Evolutionary conservation across 345 rosid species (phyloP), one percentile per base, ranked within the genome.

Genomic region (Euphorbia pulcherrima): DNA sequence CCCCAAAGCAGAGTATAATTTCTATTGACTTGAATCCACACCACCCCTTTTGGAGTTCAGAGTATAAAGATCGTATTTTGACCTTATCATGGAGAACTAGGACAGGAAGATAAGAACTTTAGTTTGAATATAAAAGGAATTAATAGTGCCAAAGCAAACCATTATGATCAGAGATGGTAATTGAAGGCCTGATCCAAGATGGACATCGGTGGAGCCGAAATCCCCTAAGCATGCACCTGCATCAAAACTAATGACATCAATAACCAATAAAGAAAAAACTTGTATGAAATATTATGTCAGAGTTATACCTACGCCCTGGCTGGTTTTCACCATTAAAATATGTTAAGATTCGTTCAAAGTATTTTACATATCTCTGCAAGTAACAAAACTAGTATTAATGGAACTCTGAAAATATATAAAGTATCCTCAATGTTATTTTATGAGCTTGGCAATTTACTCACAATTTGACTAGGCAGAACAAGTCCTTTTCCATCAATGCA

Each of bases 391-490:
- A 70, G 26, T 23, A 64, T 39, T 39, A 53, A 41, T 29, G 60
- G 39, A 69, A 46, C 62, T 41, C 58, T 40, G 12, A 30, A 26
- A 53, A 64, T 59, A 40, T 1, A 51, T 1, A 30, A 65, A 35
- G 54, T 59, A 55, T 44, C 20, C 27, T 6, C 20, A 53, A 62
- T 37, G 52, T 57, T 47, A 62, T 27, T 72, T 40, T 21, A 57
- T 14, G 62, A 51, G 63, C 41, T 39, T 40, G 47, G 72, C 67
- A 68, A 28, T 50, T 62, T 54, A 84, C 92, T 83, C 71, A 90
- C 96, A 83, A 90, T 87, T 82, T 90, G 96, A 80, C 96, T 90
- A 17, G 96, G 96, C 64, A 89, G 86, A 81, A 86, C 91, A 23
- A 93, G 88, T 74, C 95, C 99, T 80, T 87, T 91, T 60, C 89